Conservation (phyloP, 2,329 filamentous ascomycete genomes). For the Delphinella strobiligena region DNA sequence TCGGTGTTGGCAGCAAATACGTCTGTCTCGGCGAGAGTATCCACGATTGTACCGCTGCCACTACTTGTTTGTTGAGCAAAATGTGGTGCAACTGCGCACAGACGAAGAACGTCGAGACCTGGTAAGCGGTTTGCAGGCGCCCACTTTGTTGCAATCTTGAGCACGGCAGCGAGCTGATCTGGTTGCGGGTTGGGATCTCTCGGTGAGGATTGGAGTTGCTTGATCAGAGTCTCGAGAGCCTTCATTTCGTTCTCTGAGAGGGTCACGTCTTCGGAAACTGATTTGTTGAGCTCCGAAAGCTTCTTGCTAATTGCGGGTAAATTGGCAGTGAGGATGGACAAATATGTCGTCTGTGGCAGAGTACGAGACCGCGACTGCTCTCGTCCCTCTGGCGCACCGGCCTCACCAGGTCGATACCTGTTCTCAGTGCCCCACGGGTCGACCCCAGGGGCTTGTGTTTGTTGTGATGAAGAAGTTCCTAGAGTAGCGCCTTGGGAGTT, state of each 20-base stretch:
- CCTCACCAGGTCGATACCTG: slow-evolving; percentile 65
- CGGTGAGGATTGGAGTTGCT: slow-evolving; percentile 46
- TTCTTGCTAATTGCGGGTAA: slow-evolving; percentile 61
- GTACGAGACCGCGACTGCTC: slow-evolving; percentile 40
- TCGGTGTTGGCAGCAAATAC: slow-evolving; percentile 44
- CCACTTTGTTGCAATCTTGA: slow-evolving; percentile 69
- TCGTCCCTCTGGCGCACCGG: slow-evolving; percentile 23
- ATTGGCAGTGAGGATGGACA: slow-evolving; percentile 66
- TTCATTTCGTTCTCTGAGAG: slow-evolving; percentile 44
- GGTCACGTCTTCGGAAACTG: slow-evolving; percentile 4
- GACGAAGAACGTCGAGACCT: slow-evolving; percentile 76
- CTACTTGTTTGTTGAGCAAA: slow-evolving; percentile 50
- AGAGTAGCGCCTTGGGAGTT: slow-evolving; percentile 81
- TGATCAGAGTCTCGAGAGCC: slow-evolving; percentile 48
- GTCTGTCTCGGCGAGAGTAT: slow-evolving; percentile 44
- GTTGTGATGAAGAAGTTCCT: slow-evolving; percentile 36
- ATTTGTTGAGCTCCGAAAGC: slow-evolving; percentile 56
- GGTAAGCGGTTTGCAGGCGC: slow-evolving; percentile 69
- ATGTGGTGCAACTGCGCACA: slow-evolving; percentile 56
- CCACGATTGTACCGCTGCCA: slow-evolving; percentile 45
- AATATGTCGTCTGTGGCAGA: slow-evolving; percentile 68
- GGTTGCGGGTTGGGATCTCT: slow-evolving; percentile 27
- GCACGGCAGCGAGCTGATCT: slow-evolving; percentile 38
- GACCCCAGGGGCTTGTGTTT: slow-evolving; percentile 37
- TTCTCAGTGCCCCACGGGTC: slow-evolving; percentile 72